Base-by-base conservation (phyloP, 2,329 filamentous ascomycete species). In the Cercospora brassicicola region DNA sequence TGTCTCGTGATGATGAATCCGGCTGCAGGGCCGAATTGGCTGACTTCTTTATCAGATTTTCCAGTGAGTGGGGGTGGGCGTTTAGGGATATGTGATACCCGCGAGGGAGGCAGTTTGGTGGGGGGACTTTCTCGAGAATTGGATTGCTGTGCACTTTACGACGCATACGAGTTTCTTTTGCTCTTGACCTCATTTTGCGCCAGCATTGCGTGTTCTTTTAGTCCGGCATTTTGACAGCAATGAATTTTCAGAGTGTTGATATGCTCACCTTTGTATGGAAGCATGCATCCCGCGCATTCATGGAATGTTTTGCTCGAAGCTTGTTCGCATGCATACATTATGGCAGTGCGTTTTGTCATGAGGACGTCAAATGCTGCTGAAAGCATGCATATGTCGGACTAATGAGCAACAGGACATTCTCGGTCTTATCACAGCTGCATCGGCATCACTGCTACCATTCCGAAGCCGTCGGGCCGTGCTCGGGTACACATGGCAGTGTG, bases 41-140 rank as follows among this genome's bases (percentile, higher is more conserved):
- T 56, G 62, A 56, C 42, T 56, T 61, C 31, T 56, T 67, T 67
- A 62, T 51, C 62, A 72, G 70, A 66, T 72, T 39, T 69, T 72
- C 57, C 66, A 72, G 62, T 72, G 67, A 67, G 62, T 51, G n/a
- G 31, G 11, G 26, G 23, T 10, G 42, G 66, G 64, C 55, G 64
- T 64, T 66, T 63, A 51, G 45, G 20, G 13, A 13, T 26, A 51
- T 51, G 55, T 66, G 65, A 72, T 71, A 72, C 68, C 67, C 70
- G 56, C 36, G 55, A 64, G 51, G 62, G 26, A 31, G 65, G 59
- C 31, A 26, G 20, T 18, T 31, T 28, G n/a, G 55, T 18, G 55
- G 28, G 30, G 57, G 45, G 45, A 9, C 11, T 23, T 11, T 2
- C 20, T 48, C 3, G 3, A 2, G 11, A 13, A 23, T 23, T 51